Evolutionary conservation across 2,329 filamentous ascomycete species (phyloP), one percentile per base, ranked within the genome.

Genomic region (Calonectria honghensis): DNA sequence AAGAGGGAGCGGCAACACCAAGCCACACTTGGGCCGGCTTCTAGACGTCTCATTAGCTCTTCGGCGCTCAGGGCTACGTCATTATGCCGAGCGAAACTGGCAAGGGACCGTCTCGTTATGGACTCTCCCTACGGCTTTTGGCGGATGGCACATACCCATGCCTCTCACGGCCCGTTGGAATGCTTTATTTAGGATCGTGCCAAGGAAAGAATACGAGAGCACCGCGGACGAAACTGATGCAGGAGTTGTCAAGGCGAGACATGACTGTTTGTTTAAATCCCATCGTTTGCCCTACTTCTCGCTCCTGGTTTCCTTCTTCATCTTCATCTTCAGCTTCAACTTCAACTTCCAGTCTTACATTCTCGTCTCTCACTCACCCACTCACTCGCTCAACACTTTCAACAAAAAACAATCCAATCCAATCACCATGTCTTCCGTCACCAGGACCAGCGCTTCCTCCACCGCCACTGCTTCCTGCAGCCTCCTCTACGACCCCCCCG

Each of bases 401-500:
- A 18, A 63, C n/a, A 24, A 48, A 41, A 20, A 4, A 24, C 24
- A 24, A 24, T 24, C 24, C 24, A 24, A 63, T 41, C 85, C 16
- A 31, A 11, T 16, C 32, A 48, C 9, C 31, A 81, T 81, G 79
- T 81, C 79, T 24, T 67, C 79, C 24, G 24, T 24, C 70, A 78
- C 74, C 35, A 52, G 59, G 50, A n/a, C 71, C 14, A 31, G 75
- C 50, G 57, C 68, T 64, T 74, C 76, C 13, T 72, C 72, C 31
- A 74, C 77, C 27, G 48, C 68, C 61, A 68, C 75, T 32, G 72
- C 73, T 63, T 24, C 57, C 13, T 63, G 57, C 57, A 63, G 57
- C 57, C 35, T 41, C 68, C 78, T 86, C 74, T 90, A 85, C 81
- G 77, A 87, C 72, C 85, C 87, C 50, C 89, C 89, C 14, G 82